Percentiles rank a stretch among this genome's conserved stretches.
These are phyloP conservation scores for Schizosaccharomyces pombe DNA, from an alignment of 805 yeast genomes.

Conservation along the genomic window DNA sequence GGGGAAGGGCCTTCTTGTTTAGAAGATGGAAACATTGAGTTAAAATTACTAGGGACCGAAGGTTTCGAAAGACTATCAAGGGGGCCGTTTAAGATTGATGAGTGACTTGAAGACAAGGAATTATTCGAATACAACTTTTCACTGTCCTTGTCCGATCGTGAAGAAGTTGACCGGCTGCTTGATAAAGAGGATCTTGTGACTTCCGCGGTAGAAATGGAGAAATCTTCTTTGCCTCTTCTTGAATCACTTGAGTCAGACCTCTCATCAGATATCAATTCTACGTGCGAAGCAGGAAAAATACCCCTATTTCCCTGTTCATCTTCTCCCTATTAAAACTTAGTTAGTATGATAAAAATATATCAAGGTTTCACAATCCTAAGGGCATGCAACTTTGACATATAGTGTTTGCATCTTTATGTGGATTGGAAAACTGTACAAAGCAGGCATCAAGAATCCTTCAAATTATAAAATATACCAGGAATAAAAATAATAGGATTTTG, in stretches of 20 bases:
- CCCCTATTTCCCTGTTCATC: neutral
- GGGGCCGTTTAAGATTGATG: too few relatives aligned
- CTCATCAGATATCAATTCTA: slow-evolving; percentile 5
- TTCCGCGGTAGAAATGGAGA: neutral
- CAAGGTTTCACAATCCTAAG: too few relatives aligned
- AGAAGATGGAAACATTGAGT: too few relatives aligned
- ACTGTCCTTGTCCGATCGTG: neutral
- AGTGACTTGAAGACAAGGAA: too few relatives aligned
- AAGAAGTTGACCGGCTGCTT: neutral
- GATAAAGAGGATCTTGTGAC: neutral
- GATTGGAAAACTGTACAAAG: too few relatives aligned
- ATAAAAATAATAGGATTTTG: neutral
- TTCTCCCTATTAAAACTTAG: neutral
- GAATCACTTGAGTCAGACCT: neutral
- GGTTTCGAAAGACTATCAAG: neutral
- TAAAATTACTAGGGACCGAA: neutral
- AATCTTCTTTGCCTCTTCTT: neutral
- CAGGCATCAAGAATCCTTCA: neutral
- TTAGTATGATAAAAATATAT: too few relatives aligned
- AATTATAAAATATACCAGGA: neutral
- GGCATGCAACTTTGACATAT: neutral
- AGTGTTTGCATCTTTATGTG: too few relatives aligned
- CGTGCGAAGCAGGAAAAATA: neutral
- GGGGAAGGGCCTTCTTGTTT: neutral
- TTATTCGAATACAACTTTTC: neutral